A percentile compares a stretch with the other conserved stretches of the same genome.
These are phyloP conservation scores for Salix suchowensis DNA, from an alignment of 345 rosid species.

Conservation along the genomic window DNA sequence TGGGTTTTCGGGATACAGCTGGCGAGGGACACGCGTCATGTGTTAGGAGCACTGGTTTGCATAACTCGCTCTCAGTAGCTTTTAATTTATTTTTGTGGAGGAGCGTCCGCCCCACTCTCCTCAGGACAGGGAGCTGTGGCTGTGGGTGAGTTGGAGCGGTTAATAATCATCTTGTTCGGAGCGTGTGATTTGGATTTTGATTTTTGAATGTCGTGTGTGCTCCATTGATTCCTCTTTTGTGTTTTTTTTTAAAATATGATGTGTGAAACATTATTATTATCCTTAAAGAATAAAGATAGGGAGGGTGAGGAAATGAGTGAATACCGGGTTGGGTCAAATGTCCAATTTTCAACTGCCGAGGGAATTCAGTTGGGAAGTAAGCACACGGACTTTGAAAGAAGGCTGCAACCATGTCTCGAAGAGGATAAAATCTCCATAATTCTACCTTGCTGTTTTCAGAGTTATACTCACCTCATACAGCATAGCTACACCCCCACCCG, in stretches of 20 bases:
- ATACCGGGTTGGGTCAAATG: too few species aligned
- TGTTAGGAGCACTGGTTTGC: conserved; percentile 31
- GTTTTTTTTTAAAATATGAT: too few species aligned
- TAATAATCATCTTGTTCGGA: too few species aligned
- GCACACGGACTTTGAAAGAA: background rate
- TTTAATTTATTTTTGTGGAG: background rate
- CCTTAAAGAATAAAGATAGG: too few species aligned
- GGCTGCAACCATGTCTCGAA: background rate
- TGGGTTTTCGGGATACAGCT: conserved; percentile 81
- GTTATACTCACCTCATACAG: conserved; percentile 23
- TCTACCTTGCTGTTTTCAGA: conserved; percentile 23
- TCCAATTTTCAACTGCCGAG: too few species aligned
- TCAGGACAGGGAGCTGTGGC: background rate
- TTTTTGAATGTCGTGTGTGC: too few species aligned
- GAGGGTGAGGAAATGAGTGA: too few species aligned
- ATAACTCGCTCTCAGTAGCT: conserved; percentile 10
- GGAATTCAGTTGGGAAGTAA: background rate
- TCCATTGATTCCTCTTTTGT: too few species aligned
- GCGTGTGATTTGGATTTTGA: too few species aligned
- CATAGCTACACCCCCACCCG: too few species aligned
- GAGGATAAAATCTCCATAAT: background rate
- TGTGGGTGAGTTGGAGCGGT: background rate
- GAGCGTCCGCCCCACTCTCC: conserved; percentile 50
- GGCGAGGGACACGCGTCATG: conserved; percentile 69
- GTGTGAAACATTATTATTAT: too few species aligned